phyloP scores from a whole-genome alignment of 768 basidiomycete species.

The Lactarius quietus region DNA sequence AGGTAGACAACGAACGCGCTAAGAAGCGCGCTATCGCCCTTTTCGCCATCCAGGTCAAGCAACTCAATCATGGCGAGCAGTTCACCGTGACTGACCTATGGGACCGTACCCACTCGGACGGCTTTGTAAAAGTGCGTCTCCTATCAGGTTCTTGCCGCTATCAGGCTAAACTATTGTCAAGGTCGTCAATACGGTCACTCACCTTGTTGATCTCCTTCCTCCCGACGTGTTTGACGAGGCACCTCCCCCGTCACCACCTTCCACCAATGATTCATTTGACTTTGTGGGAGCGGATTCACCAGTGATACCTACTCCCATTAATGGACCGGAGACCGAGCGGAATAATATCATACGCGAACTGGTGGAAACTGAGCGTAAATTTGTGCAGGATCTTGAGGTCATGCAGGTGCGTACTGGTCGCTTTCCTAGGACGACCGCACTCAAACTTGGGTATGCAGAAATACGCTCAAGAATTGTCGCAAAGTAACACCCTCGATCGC shows the following conservation, averaged over 20 bases:
- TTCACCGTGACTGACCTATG: conserved; percentile 92
- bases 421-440: neutral
- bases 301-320: conserved; percentile 41
- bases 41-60: conserved; percentile 85
- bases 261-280: conserved; percentile 58
- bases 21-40: conserved; percentile 89
- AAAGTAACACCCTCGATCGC: conserved; percentile 82
- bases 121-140: conserved; percentile 81
- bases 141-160: conserved; percentile 5
- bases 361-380: conserved; percentile 93
- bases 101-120: conserved; percentile 88
- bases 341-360: conserved; percentile 84
- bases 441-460: conserved; percentile 47
- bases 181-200: conserved; percentile 88
- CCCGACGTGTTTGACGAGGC: conserved; percentile 61
- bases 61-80: conserved; percentile 66
- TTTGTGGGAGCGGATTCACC: conserved; percentile 48
- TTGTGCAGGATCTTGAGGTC: conserved; percentile 93
- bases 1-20: conserved; percentile 70
- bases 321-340: conserved; percentile 62
- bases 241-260: conserved; percentile 52
- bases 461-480: conserved; percentile 81
- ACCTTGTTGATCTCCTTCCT: conserved; percentile 76
- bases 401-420: conserved; percentile 68
- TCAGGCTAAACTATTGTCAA: conserved; percentile 33